Percentiles rank a stretch among this genome's conserved stretches.
Evolutionary conservation across 2,329 filamentous ascomycete species (phyloP).

Genomic region (Pezicula carpinea): DNA sequence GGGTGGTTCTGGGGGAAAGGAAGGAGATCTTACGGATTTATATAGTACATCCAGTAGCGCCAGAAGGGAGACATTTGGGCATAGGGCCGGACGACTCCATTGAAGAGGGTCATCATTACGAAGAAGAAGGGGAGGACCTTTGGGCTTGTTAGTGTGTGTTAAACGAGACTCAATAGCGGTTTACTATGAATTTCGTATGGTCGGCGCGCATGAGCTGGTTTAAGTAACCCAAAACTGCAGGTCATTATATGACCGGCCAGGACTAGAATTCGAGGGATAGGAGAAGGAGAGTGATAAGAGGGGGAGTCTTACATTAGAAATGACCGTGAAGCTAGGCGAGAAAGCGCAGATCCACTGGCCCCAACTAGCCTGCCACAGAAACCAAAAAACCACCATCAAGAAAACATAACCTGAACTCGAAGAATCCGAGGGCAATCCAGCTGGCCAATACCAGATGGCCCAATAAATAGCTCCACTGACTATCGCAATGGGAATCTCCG

Average conservation of each 20-base stretch:
- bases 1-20: too few species aligned
- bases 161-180: too few species aligned
- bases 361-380: constrained; percentile 70
- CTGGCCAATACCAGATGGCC: constrained; percentile 71
- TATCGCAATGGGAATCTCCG: constrained; percentile 68
- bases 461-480: constrained; percentile 64
- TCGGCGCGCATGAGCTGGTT: too few species aligned
- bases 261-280: too few species aligned
- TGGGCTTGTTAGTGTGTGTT: constrained; percentile 39
- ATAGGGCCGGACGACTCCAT: constrained; percentile 72
- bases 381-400: constrained; percentile 62
- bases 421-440: constrained; percentile 62
- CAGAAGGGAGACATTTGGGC: constrained; percentile 32
- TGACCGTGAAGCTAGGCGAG: constrained; percentile 73
- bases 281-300: constrained; percentile 42
- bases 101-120: constrained; percentile 66
- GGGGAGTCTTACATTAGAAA: constrained; percentile 52
- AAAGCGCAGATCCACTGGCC: constrained; percentile 84
- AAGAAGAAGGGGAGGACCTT: constrained; percentile 26
- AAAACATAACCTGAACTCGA: constrained; percentile 69
- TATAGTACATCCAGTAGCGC: constrained; percentile 47
- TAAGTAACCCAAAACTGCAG: too few species aligned
- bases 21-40: constrained; percentile 44
- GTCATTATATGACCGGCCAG: too few species aligned
- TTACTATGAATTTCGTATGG: too few species aligned